These are phyloP conservation scores for Hansenula anomala DNA, from an alignment of 1,139 yeast genomes.

Conservation along the genomic window DNA sequence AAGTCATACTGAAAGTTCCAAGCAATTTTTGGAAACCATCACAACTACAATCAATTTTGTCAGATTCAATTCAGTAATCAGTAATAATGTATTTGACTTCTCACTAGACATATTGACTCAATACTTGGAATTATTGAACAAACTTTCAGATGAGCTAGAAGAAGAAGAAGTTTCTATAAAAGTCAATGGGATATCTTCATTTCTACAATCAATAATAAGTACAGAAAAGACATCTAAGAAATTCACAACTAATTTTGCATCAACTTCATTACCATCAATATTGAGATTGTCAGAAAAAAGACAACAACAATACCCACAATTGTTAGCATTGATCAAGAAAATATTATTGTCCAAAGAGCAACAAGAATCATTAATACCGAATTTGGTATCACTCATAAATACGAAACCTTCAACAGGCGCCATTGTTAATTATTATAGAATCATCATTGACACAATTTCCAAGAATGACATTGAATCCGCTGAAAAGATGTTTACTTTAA, in stretches of 20 bases:
- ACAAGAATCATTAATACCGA: conserved; percentile 3
- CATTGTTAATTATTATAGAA: conserved; percentile 18
- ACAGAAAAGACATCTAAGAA: conserved; percentile 15
- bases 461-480: conserved; percentile 23
- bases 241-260: conserved; percentile 12
- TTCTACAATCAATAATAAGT: conserved; percentile 3
- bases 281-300: conserved; percentile 4
- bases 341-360: conserved; percentile 10
- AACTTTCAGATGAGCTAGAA: neutral
- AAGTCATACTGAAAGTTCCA: neutral
- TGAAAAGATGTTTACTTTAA: conserved; percentile 38
- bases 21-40: conserved; percentile 13
- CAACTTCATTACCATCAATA: conserved; percentile 15
- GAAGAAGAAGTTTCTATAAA: neutral
- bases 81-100: conserved; percentile 8
- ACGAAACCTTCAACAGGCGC: conserved; percentile 9
- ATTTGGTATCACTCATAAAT: conserved; percentile 7
- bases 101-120: conserved; percentile 12
- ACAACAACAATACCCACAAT: conserved; percentile 1
- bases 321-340: conserved; percentile 8
- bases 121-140: conserved; percentile 5
- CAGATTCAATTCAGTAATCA: conserved; percentile 18
- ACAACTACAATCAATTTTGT: conserved; percentile 20
- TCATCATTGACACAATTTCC: conserved; percentile 12
- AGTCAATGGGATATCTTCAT: neutral